Evolutionary conservation across 2,329 filamentous ascomycete genomes (phyloP).

Genomic region (Penicillium sp.): DNA sequence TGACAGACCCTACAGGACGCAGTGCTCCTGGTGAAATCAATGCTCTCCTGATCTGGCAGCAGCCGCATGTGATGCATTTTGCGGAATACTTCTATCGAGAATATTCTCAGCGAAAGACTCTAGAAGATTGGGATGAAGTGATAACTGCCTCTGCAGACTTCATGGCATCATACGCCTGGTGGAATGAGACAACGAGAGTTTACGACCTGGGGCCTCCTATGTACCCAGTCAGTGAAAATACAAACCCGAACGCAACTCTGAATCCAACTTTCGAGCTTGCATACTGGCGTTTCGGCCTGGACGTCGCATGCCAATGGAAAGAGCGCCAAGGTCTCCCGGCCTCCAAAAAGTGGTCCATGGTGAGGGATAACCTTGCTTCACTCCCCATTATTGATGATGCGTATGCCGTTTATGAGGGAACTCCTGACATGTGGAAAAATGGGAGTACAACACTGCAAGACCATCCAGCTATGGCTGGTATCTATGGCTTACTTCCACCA

Average conservation of each 20-base stretch:
- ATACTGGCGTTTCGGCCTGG: conserved; percentile 65
- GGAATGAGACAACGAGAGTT: conserved; percentile 54
- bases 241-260: conserved; percentile 58
- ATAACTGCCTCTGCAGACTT: conserved; percentile 60
- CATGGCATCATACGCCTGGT: conserved; percentile 63
- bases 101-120: conserved; percentile 38
- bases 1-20: conserved; percentile 61
- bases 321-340: conserved; percentile 49
- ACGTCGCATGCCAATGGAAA: conserved; percentile 60
- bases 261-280: conserved; percentile 65
- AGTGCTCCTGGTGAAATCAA: conserved; percentile 66
- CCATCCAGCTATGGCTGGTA: conserved; percentile 52
- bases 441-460: conserved; percentile 40
- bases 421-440: conserved; percentile 51
- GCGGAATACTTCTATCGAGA: conserved; percentile 60
- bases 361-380: conserved; percentile 58
- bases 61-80: conserved; percentile 65
- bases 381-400: conserved; percentile 56
- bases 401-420: conserved; percentile 61
- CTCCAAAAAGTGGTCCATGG: conserved; percentile 53
- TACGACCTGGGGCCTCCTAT: conserved; percentile 61
- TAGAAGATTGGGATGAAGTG: conserved; percentile 59
- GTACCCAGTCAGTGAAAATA: conserved; percentile 62
- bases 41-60: conserved; percentile 65
- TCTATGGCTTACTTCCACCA: conserved; percentile 51